Base-by-base conservation (phyloP, 306 rosid species). In the Phaseolus lunatus region DNA sequence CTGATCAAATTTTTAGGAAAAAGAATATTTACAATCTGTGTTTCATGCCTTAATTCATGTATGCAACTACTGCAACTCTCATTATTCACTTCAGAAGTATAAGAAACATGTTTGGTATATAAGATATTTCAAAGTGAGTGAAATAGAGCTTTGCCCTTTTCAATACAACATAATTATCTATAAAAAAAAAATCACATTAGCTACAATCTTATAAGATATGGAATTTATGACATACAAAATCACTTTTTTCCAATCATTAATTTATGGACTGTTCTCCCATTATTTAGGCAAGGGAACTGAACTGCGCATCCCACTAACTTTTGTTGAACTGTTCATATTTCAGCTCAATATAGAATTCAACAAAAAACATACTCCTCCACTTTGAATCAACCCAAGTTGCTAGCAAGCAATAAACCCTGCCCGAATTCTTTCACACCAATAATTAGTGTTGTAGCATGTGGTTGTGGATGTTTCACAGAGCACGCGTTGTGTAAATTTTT, bases 281-380 rank as follows among this genome's bases (percentile, higher is more conserved):
- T 57, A 79, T 76, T 69, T 31, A 66, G 80, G 83, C 31, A 59
- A 48, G 29, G 39, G 27, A 59, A 49, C 49, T 59, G 27, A 78
- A 73, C 37, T 57, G 7, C 63, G 3, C 71, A 49, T 67, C 29
- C 50, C 81, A 83, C 83, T 74, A 50, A 78, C 79, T 65, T 63
- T 54, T 77, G 20, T 35, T 71, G 4, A 56, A 66, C 45, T 29
- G 19, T 15, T 9, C 22, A 14, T 43, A 54, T 44, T 66, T n/a
- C 69, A 54, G 24, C 70, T 22, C 23, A 79, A 23, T 33, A 20
- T 2, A 45, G 19, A 33, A 57, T 35, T 81, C 76, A 49, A 72
- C 48, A 72, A 52, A n/a, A 53, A 18, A 22, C 26, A 4, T 5
- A 0, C n/a, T 54, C 45, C 48, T 47, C 23, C 56, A 67, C 31